Conservation (phyloP, 140 eudicot species). For the Cichorium intybus region DNA sequence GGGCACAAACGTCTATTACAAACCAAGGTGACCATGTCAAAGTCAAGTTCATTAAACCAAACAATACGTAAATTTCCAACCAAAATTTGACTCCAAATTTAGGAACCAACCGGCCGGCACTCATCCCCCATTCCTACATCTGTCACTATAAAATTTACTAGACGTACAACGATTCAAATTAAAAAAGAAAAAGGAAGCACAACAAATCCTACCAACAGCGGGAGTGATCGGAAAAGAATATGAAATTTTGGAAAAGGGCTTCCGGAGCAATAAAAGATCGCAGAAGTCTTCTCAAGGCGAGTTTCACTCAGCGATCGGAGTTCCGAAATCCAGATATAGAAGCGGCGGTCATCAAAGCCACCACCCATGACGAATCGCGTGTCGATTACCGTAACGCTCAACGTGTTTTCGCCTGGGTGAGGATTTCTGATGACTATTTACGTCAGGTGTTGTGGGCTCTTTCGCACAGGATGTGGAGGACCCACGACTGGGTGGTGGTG, state of each 20-base stretch:
- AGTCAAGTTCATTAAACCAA: constrained; percentile 24
- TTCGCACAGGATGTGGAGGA: constrained; percentile 40
- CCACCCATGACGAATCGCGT: constrained; percentile 55
- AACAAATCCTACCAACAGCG: too few species aligned
- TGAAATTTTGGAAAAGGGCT: constrained; percentile 67
- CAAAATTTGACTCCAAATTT: constrained; percentile 6
- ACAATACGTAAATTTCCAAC: constrained; percentile 11
- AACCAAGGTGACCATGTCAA: too few species aligned
- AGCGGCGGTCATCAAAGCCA: constrained; percentile 58
- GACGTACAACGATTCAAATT: constrained; percentile 3
- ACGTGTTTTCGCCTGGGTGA: constrained; percentile 53
- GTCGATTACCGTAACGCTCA: constrained; percentile 40
- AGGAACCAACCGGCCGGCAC: constrained; percentile 22
- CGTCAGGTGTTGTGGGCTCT: constrained; percentile 47
- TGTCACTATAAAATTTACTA: constrained; percentile 9
- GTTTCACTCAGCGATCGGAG: constrained; percentile 32
- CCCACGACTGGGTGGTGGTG: constrained; percentile 60
- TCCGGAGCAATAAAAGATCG: constrained; percentile 59
- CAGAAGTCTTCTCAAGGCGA: constrained; percentile 50
- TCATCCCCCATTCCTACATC: constrained; percentile 9
- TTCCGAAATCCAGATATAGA: constrained; percentile 56
- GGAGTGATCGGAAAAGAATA: too few species aligned
- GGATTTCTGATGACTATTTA: constrained; percentile 43
- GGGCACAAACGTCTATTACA: too few species aligned
- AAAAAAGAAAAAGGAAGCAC: neutral